Evolutionary conservation across 192 early-diverging fungal genomes (phyloP), one percentile per base, ranked within the genome.

Genomic region (Coemansia sp.): DNA sequence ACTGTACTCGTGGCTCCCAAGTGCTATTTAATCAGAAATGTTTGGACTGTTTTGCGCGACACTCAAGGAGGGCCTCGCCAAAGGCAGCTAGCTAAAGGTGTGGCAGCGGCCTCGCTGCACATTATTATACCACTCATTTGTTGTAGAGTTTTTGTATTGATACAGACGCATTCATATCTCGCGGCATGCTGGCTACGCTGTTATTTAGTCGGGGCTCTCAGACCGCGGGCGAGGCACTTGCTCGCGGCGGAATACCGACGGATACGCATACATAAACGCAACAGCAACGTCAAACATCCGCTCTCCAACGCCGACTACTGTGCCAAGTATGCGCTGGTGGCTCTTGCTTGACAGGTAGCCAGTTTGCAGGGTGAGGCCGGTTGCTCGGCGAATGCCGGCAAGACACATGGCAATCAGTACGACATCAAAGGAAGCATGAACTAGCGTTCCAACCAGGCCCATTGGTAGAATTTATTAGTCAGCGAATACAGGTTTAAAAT

Each of bases 321-420:
- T 68, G 5, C 77, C 77, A 11, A 80, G 61, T 48, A 80, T n/a
- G 18, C 69, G 61, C 58, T 60, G 72, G 65, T 80, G 65, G 58
- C 65, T 80, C 48, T 71, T 74, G 69, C 50, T 69, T 0, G 35
- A n/a, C 38, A 80, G 26, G 24, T 67, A 61, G 33, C 59, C 31
- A 9, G 69, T 67, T 23, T 70, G 67, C 28, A 80, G 65, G 16
- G 72, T 80, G 16, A 80, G 62, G 13, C 77, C 77, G 0, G 77
- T 80, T 1, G 77, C 70, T 37, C 77, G 77, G 28, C 77, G 77
- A 31, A 80, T 80, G n/a, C 77, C 77, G 21, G 77, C 71, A 50
- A 80, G 69, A 40, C 71, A 74, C 50, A 80, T 48, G 3, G 77
- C 61, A 46, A 80, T 65, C 43, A 80, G 77, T 4, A 63, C 65